phyloP scores from a whole-genome alignment of 2,329 filamentous ascomycete species.

The Aspergillus quadricinctus region DNA sequence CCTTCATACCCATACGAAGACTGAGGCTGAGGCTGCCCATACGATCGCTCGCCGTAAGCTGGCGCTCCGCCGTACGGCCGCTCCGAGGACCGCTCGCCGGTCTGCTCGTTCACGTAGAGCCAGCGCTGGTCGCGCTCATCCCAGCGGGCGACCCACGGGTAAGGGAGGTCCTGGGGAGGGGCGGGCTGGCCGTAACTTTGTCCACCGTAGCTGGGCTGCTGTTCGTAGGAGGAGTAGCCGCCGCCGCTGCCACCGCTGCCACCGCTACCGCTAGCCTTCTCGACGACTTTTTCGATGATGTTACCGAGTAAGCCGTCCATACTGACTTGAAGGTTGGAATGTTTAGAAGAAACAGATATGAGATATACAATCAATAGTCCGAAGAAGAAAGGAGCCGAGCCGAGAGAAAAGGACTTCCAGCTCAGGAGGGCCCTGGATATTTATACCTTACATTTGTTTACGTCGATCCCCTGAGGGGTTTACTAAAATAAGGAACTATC shows the following conservation, averaged over 20 bases:
- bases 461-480: no score
- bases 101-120: conserved; percentile 46
- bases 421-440: not conserved
- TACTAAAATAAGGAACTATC: not conserved
- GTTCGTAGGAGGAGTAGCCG: not conserved
- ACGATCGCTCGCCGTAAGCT: conserved; percentile 2
- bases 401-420: not conserved
- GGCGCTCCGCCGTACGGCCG: conserved; percentile 22
- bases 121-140: conserved; percentile 38
- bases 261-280: conserved; percentile 8
- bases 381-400: not conserved
- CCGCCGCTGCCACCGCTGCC: not conserved
- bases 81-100: conserved; percentile 40
- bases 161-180: conserved; percentile 20
- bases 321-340: no score
- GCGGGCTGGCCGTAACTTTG: not conserved
- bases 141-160: conserved; percentile 46
- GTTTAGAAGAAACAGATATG: not conserved
- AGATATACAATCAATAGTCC: not conserved
- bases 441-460: not conserved
- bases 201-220: conserved; percentile 8
- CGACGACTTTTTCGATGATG: conserved; percentile 24
- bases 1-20: not conserved
- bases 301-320: conserved; percentile 27
- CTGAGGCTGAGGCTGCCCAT: conserved; percentile 11